Base-by-base conservation (phyloP, 2,329 filamentous ascomycete genomes). In the Trichoderma oligosporum region DNA sequence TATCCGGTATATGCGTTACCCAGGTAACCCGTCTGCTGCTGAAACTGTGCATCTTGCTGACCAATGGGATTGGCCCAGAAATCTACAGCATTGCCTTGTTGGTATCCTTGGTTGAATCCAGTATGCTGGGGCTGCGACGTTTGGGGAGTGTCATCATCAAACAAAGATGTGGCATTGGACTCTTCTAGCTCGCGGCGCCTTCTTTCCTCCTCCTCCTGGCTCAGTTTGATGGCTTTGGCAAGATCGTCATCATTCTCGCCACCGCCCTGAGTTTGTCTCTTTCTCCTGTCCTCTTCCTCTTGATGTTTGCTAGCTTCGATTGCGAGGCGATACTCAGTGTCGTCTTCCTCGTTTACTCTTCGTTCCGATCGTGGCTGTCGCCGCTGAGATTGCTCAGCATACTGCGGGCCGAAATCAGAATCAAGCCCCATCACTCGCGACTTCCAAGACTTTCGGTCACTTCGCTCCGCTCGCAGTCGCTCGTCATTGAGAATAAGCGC, bases 41-140 rank as follows among this genome's bases (percentile, higher is more conserved):
- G 52, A n/a, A 55, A 8, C 52, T 55, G 52, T 16, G 33, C 31
- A 14, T 16, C 41, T 42, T 89, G 87, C 54, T 70, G 86, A 58
- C 93, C 89, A 67, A 97, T 87, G 11, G 92, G 91, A 72, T 99
- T 99, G 59, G 93, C 94, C 66, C 95, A 94, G 84, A 95, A 97
- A 74, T 99, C 94, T 16, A 99, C 94, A 11, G 91, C 90, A 57
- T 88, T 88, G 70, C 96, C 93, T 74, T 99, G 94, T 76, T 97
- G 92, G 68, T 99, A 99, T 45, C 93, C 93, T 75, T 96, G 92
- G 73, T 97, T 97, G 77, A 91, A 91, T 33, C 91, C 93, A 12
- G 92, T 97, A 38, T 83, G 84, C 73, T 92, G 90, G 33, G 88
- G 82, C 65, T 91, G 87, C 44, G 66, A 62, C 3, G 69, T 65